phyloP scores from a whole-genome alignment of 2,329 filamentous ascomycete genomes.

The Aspergillus glaucus region DNA sequence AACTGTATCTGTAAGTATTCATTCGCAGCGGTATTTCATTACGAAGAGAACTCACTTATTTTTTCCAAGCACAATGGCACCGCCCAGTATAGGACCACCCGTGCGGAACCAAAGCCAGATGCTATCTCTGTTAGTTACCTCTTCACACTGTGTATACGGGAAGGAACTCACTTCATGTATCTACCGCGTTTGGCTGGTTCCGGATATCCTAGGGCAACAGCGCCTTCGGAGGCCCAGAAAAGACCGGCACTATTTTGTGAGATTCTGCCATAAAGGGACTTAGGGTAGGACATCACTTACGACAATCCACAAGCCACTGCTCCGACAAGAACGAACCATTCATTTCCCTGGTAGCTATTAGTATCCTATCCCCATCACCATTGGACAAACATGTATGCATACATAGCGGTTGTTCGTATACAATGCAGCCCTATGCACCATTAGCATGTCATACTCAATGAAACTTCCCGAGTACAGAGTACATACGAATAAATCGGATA shows the following conservation, averaged over 20 bases:
- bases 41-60: constrained; percentile 26
- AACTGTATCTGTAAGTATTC: constrained; percentile 5
- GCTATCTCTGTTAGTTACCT: constrained; percentile 1
- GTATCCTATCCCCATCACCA: background rate
- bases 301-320: constrained; percentile 45
- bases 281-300: constrained; percentile 8
- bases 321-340: constrained; percentile 47
- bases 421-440: constrained; percentile 31
- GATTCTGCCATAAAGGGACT: too few relatives aligned
- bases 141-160: too few relatives aligned
- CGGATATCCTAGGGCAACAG: constrained; percentile 45
- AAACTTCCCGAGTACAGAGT: background rate
- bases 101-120: constrained; percentile 48
- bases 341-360: constrained; percentile 35
- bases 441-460: background rate
- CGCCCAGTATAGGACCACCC: constrained; percentile 44
- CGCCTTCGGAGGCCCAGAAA: constrained; percentile 49
- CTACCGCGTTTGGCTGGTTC: constrained; percentile 43
- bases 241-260: constrained; percentile 33
- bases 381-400: background rate
- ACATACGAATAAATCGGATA: constrained; percentile 42
- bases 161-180: constrained; percentile 35
- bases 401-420: constrained; percentile 37
- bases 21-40: too few relatives aligned
- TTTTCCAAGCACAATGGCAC: constrained; percentile 42